Base-by-base conservation (phyloP, 164 flowering plant species). In the Euptelea pleiosperma region DNA sequence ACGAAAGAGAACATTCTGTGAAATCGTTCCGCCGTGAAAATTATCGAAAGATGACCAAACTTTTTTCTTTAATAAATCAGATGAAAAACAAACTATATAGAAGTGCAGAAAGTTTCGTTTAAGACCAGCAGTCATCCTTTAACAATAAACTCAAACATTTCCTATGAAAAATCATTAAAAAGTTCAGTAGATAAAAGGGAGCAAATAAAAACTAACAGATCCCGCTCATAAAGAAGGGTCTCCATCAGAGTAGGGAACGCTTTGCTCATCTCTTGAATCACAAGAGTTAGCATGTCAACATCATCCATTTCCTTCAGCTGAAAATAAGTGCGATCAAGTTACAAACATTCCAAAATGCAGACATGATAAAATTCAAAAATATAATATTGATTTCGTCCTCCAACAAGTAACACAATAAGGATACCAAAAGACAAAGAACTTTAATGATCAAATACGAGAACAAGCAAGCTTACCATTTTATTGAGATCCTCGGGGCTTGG, bases 241-340 rank as follows among this genome's bases (percentile, higher is more conserved):
- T 88, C 95, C 88, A 83, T 80, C 52, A 93, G 70, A 62, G 95
- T 79, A 25, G 99, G 97, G 66, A 80, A 93, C 57, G 67, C 69
- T 77, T 86, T 88, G 87, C 96, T 93, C 93, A 90, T 86, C 69
- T 91, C 96, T 79, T 93, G 93, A 79, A 93, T 80, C 57, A 85
- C 80, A 49, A 86, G 85, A 61, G 97, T 93, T 46, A 93, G 52
- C 93, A 82, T 85, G 74, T 93, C 97, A 46, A 66, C 77, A 65
- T 93, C 95, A 66, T 85, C 83, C 96, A 93, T 82, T 51, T 83
- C 93, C 76, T 86, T 85, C 74, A 90, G 77, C 96, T 92, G 79
- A 58, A 70, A 52, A 63, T 8, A 71, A 25, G 49, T 37, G 54
- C 18, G n/a, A 26, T 12, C 24, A 42, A 50, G 29, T 62, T 21